Base-by-base conservation (phyloP, 2,329 filamentous ascomycete species). In the Pestalotiopsis sp. region DNA sequence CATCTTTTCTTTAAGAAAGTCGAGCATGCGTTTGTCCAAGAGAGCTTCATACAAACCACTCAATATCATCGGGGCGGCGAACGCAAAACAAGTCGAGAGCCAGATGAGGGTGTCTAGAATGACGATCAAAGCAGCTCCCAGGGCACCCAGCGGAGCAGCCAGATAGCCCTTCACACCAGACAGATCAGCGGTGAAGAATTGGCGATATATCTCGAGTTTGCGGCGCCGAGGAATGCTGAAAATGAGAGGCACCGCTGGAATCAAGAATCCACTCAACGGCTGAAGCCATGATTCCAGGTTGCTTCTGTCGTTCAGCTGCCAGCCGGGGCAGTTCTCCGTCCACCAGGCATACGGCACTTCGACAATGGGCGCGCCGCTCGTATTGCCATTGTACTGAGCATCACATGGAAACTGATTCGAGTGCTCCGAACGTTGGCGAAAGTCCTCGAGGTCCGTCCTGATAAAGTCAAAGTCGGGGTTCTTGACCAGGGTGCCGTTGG, bases 61-160 rank as follows among this genome's bases (percentile, higher is more conserved):
- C 23, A 66, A 20, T 38, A 66, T 56, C 64, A 66, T 66, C 2
- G 64, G 64, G 14, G 45, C 64, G 17, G 64, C 64, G 23, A 66
- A 66, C 7, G 64, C 64, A 58, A 66, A 66, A 17, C 64, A 66
- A 6, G 52, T 66, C n/a, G 64, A 56, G 11, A 66, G 52, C 64
- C 64, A 66, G 2, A 66, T 58, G 4, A 66, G n/a, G 3, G 64
- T 66, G 31, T 66, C 64, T 7, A 66, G 7, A 17, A 57, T 66
- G 3, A 66, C 52, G 14, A 66, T 57, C 23, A 66, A 12, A 7
- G n/a, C 64, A 20, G 64, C 64, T 6, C 64, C 64, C 11, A 64
- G 23, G 6, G 61, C 61, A 14, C 61, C 61, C n/a, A 64, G 38
- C 12, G 61, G 61, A 4, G 61, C 61, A 20, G 61, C 61, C 38